These are phyloP conservation scores for Phytopythium boreale DNA, from an alignment of 352 stramenopile genomes.

Conservation along the genomic window DNA sequence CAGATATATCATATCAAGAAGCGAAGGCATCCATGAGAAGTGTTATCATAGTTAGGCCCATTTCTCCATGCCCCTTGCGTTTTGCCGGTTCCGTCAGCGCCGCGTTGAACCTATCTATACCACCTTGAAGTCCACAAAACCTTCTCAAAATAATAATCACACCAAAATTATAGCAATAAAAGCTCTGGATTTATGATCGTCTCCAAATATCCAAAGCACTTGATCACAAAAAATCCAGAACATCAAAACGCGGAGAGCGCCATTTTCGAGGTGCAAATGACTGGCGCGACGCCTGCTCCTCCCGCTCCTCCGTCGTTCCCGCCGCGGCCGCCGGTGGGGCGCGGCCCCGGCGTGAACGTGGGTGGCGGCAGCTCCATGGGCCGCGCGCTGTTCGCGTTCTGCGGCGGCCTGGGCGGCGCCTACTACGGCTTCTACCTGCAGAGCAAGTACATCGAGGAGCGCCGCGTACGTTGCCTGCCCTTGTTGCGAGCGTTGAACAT, in stretches of 20 bases:
- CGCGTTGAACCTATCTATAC: too few relatives aligned
- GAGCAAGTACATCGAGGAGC: constrained; percentile 82
- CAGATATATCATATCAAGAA: too few relatives aligned
- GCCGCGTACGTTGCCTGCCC: constrained; percentile 30
- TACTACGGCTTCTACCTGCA: constrained; percentile 84
- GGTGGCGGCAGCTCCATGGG: constrained; percentile 68
- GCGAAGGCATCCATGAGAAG: too few relatives aligned
- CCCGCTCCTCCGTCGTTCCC: constrained; percentile 8
- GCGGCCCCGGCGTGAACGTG: constrained; percentile 53
- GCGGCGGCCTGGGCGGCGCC: constrained; percentile 60
- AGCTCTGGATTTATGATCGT: background rate
- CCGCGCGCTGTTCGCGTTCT: constrained; percentile 61
- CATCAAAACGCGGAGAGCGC: background rate
- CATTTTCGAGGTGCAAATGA: background rate
- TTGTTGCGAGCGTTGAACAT: background rate
- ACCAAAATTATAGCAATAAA: too few relatives aligned
- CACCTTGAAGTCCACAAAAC: too few relatives aligned
- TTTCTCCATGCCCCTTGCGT: too few relatives aligned
- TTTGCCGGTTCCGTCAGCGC: too few relatives aligned
- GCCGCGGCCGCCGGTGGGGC: constrained; percentile 12
- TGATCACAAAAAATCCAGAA: too few relatives aligned
- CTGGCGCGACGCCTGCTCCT: background rate
- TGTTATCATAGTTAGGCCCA: too few relatives aligned
- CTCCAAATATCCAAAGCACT: background rate
- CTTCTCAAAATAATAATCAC: too few relatives aligned